Evolutionary conservation across 331 rosid species (phyloP), one percentile per base, ranked within the genome.

Genomic region (Cydonia oblonga): DNA sequence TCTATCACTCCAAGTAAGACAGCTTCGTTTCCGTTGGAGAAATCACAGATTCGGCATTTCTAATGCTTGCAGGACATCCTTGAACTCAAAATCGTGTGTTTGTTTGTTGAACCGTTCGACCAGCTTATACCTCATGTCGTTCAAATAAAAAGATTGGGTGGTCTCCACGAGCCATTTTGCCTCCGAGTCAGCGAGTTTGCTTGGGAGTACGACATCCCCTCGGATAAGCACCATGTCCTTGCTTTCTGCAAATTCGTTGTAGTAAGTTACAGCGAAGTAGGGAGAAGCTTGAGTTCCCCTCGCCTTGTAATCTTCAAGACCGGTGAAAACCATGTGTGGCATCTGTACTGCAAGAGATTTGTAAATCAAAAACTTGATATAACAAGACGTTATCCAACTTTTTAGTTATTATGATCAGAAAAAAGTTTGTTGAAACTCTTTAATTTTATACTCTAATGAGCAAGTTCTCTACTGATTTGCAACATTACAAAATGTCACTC

Each of bases 261-360:
- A 89, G 80, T 77, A 91, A 32, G 96, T 61, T 26, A 86, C 76
- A 16, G 91, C 83, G 53, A 85, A 80, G 88, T 91, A 91, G 56
- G 98, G 98, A 78, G 96, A 29, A 68, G 97, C 92, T 81, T 93
- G 96, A 77, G 93, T 91, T 85, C 98, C 97, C 72, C 88, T 86
- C 52, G 96, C 97, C 82, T 91, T 95, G 83, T 95, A 95, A 89
- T 95, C 97, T 83, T 95, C 96, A 79, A 93, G 95, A 66, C 97
- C 92, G 0, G 98, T 91, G 84, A 93, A 82, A 77, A 93, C 14
- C 53, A 89, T 91, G 84, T 91, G 88, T 7, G 97, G 98, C 81
- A 78, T 77, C 74, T 89, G 96, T 44, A 88, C 98, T 91, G 90
- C 81, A 82, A 79, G 59, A 79, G 79, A 82, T 57, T 38, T 73